A percentile compares a stretch with the other conserved stretches of the same genome.
Conservation (phyloP, 176 grass and related monocot genomes). For the Hsuehochloa calcarea region DNA sequence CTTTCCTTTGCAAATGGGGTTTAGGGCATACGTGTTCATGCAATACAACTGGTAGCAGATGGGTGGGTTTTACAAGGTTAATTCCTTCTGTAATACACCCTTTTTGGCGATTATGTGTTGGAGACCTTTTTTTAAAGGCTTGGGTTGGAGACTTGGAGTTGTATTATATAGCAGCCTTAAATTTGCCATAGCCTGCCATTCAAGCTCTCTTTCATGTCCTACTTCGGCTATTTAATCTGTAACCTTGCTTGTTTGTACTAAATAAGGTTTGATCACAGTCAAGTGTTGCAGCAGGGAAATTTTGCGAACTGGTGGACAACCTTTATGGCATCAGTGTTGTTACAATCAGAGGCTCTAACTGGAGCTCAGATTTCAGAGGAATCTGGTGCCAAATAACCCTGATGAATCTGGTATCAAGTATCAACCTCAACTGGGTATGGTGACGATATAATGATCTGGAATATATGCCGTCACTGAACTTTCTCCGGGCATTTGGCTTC, state of each 20-base stretch:
- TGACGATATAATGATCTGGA: neutral
- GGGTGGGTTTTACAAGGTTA: neutral
- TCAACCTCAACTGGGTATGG: neutral
- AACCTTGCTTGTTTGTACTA: neutral
- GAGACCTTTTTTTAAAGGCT: neutral
- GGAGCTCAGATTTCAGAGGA: neutral
- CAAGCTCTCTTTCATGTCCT: neutral
- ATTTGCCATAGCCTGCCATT: neutral
- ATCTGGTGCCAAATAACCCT: neutral
- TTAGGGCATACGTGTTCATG: neutral
- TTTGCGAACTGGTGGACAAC: neutral
- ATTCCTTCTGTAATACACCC: slow-evolving; percentile 18
- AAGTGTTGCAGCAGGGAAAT: neutral
- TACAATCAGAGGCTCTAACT: neutral
- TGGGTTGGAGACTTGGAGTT: neutral
- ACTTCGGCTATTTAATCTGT: neutral
- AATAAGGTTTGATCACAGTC: neutral
- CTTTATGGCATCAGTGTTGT: neutral
- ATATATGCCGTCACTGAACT: slow-evolving; percentile 10
- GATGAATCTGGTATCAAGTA: neutral
- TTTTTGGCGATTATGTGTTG: neutral
- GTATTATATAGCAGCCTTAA: neutral
- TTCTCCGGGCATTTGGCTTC: neutral
- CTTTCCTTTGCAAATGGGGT: neutral
- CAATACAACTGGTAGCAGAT: neutral